phyloP scores from a whole-genome alignment of 306 rosid genomes.

The Cyamopsis tetragonoloba region DNA sequence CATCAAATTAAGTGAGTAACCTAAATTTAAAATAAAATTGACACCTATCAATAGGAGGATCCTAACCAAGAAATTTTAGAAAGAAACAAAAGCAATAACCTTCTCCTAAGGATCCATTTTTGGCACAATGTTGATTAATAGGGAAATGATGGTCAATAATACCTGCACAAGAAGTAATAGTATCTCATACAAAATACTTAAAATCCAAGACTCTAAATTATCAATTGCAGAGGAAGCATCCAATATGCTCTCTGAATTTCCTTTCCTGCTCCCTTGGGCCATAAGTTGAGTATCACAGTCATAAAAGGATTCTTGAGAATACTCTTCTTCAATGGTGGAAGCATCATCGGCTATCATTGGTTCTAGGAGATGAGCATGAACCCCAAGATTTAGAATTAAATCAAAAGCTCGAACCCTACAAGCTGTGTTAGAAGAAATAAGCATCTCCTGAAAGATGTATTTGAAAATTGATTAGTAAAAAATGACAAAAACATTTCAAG shows the following conservation, averaged over 20 bases:
- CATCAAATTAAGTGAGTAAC: background rate
- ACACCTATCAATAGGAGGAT: background rate
- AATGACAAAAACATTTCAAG: background rate
- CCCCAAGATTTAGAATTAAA: conserved; percentile 84
- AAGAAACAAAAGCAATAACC: conserved; percentile 10
- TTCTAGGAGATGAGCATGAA: conserved; percentile 87
- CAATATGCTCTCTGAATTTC: conserved; percentile 38
- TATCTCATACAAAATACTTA: conserved; percentile 69
- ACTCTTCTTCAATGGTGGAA: conserved; percentile 73
- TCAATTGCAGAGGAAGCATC: conserved; percentile 52
- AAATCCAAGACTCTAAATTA: conserved; percentile 75
- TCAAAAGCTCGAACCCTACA: conserved; percentile 87
- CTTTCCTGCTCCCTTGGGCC: conserved; percentile 51
- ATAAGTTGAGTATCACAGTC: conserved; percentile 54
- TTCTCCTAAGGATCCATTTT: background rate
- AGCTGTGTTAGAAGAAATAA: conserved; percentile 61
- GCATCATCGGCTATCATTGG: conserved; percentile 54
- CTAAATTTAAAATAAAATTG: background rate
- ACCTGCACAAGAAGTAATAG: conserved; percentile 89
- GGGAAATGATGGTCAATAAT: conserved; percentile 14
- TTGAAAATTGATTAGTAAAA: conserved; percentile 11
- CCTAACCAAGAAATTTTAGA: background rate
- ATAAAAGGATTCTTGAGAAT: conserved; percentile 67
- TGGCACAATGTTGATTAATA: background rate
- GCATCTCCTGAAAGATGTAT: conserved; percentile 63